Percentiles rank a stretch among this genome's conserved stretches.
Conservation (phyloP, 2,329 filamentous ascomycete genomes). For the Epichloe amarillans region DNA sequence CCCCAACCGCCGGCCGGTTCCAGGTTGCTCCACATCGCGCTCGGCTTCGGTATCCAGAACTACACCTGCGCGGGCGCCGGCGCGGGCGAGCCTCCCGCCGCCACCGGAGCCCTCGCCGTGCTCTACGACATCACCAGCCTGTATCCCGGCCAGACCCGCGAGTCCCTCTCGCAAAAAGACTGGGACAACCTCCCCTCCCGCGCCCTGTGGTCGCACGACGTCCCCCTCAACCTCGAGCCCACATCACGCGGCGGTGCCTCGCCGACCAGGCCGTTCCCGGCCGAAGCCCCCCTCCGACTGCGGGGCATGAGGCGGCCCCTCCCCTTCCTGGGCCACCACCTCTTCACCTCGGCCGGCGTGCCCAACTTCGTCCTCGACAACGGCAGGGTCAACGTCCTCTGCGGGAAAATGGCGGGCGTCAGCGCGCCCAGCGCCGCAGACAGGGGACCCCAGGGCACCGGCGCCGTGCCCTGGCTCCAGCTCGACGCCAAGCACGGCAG, state of each 20-base stretch:
- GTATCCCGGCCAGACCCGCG: slow-evolving; percentile 30
- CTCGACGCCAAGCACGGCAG: slow-evolving; percentile 29
- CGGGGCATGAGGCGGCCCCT: slow-evolving; percentile 13
- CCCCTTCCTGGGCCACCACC: slow-evolving; percentile 49
- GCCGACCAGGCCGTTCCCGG: slow-evolving; percentile 31
- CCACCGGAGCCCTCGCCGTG: slow-evolving; percentile 44
- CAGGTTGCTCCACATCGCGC: slow-evolving; percentile 38
- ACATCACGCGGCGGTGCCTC: slow-evolving; percentile 28
- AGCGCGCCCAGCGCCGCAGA: slow-evolving; percentile 37
- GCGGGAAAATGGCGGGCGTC: slow-evolving; percentile 34
- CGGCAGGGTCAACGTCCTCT: slow-evolving; percentile 25
- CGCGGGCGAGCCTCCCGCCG: slow-evolving; percentile 20
- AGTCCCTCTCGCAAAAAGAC: slow-evolving; percentile 23
- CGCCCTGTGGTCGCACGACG: slow-evolving; percentile 25
- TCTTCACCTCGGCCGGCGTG: slow-evolving; percentile 39
- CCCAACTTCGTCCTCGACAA: slow-evolving; percentile 47
- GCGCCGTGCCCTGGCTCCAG: slow-evolving; percentile 42
- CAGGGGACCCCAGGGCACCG: slow-evolving; percentile 31
- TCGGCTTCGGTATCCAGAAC: slow-evolving; percentile 56
- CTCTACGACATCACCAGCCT: slow-evolving; percentile 43
- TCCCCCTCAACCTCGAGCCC: slow-evolving; percentile 35
- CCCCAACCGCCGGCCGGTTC: slow-evolving; percentile 24
- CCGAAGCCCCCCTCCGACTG: slow-evolving; percentile 26
- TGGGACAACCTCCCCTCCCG: slow-evolving; percentile 28
- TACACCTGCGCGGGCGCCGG: slow-evolving; percentile 42